Evolutionary conservation across 2,329 filamentous ascomycete genomes (phyloP), one percentile per base, ranked within the genome.

Genomic region (Xylaria sp.): DNA sequence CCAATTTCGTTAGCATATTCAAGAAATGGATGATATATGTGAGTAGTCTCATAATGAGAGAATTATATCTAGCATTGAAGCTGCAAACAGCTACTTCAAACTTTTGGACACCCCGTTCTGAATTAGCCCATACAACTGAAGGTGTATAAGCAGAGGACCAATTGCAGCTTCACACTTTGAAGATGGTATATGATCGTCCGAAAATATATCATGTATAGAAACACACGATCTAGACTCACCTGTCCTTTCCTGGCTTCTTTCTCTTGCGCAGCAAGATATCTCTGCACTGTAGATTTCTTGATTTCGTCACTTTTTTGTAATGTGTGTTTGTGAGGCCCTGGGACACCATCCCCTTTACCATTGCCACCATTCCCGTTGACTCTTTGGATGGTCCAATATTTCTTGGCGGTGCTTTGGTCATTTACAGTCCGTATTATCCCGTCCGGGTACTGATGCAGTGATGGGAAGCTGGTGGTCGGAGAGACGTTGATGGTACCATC

Each of bases 321-420:
- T 0, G 86, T 87, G 78, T 94, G 92, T 73, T 91, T 91, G 78
- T 95, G 92, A n/a, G 90, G 89, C 9, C 91, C 91, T 23, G 88
- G 85, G 53, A 91, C 85, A 6, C 89, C 90, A 72, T 92, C 91
- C 8, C 87, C 87, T 78, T 92, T 92, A 2, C 90, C 91, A 76
- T 92, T 93, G 0, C 87, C 89, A 1, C 90, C 91, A 75, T 92
- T 93, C 0, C 91, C 91, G 79, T 94, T 93, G 6, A 94, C 91
- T 47, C 92, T 84, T 76, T 94, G 91, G 55, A 94, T 90, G 0
- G 91, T 93, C 82, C 92, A 94, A 76, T 89, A 90, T 72, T 85
- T 85, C 72, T 86, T 84, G 1, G 85, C 84, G 40, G 79, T 80
- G 2, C 72, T 62, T 44, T 71, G 71, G 35, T 81, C 80, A 1